Percentiles rank a stretch among this genome's conserved stretches.
Evolutionary conservation across 164 flowering plant species (phyloP).

Genomic region (Tetrastigma voinierianum): DNA sequence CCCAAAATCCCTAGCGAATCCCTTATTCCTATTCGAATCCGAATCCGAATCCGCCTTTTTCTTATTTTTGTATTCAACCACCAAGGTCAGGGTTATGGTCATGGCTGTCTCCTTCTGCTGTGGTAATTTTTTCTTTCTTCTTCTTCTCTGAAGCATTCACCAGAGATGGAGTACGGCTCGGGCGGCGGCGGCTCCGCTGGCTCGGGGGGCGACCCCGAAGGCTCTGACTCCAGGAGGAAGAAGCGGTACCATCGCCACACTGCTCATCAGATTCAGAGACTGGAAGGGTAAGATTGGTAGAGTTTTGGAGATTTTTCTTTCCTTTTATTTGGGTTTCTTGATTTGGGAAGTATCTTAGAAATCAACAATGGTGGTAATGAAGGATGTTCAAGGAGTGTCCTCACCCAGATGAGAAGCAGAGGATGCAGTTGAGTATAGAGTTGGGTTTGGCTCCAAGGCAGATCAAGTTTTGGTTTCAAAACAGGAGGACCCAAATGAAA

Average conservation of each 20-base stretch:
- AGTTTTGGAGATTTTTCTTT: background rate
- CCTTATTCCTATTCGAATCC: no score
- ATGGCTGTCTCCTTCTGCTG: background rate
- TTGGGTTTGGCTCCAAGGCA: constrained; percentile 74
- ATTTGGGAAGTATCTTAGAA: background rate
- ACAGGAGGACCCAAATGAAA: constrained; percentile 86
- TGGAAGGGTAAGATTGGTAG: constrained; percentile 60
- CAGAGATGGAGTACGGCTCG: constrained; percentile 31
- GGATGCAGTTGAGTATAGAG: constrained; percentile 71
- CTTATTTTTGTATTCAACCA: no score
- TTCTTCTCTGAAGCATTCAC: no score
- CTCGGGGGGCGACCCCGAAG: constrained; percentile 50
- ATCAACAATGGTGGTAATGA: constrained; percentile 14
- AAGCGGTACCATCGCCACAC: constrained; percentile 85
- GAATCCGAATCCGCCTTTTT: no score
- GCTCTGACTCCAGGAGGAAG: constrained; percentile 54
- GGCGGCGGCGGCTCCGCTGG: constrained; percentile 37
- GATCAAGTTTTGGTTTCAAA: constrained; percentile 93
- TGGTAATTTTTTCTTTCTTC: background rate
- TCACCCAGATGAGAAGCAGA: constrained; percentile 84
- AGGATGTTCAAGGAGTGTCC: constrained; percentile 86
- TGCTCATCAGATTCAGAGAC: constrained; percentile 74
- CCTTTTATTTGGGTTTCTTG: constrained; percentile 3
- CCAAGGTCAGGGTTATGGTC: no score
- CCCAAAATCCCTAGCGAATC: no score